phyloP scores from a whole-genome alignment of 768 basidiomycete genomes.

The Pulveroboletus sp. region DNA sequence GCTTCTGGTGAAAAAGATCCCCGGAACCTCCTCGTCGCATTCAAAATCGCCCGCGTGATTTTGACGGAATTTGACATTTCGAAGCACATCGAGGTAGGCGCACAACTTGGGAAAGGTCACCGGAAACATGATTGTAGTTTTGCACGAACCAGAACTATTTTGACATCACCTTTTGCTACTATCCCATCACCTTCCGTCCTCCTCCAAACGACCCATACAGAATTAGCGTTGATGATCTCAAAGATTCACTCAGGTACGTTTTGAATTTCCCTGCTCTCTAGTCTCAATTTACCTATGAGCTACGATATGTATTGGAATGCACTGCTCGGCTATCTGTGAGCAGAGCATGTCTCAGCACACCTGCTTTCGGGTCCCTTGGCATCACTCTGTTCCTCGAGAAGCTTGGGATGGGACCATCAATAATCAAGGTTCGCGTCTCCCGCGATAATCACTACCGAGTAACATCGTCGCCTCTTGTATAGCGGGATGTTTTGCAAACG shows the following conservation, averaged over 20 bases:
- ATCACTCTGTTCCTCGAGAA: constrained; percentile 91
- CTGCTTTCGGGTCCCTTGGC: constrained; percentile 77
- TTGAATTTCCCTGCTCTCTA: not conserved
- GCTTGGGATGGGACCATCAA: constrained; percentile 72
- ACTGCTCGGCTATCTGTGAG: not conserved
- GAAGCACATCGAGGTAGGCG: constrained; percentile 67
- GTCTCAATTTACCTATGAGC: not conserved
- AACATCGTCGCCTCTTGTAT: constrained; percentile 6
- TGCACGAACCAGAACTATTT: constrained; percentile 65
- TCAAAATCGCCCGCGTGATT: constrained; percentile 82
- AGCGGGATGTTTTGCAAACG: constrained; percentile 85
- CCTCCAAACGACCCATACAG: constrained; percentile 92
- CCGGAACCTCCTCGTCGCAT: constrained; percentile 84
- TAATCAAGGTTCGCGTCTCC: constrained; percentile 60
- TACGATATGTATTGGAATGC: not conserved
- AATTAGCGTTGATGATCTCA: constrained; percentile 84
- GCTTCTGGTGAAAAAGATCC: constrained; percentile 98
- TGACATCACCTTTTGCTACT: constrained; percentile 96
- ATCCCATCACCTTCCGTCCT: constrained; percentile 94
- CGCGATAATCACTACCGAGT: not conserved
- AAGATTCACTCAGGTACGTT: constrained; percentile 58
- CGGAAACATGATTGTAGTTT: not conserved
- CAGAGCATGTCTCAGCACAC: constrained; percentile 70
- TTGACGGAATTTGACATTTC: constrained; percentile 83
- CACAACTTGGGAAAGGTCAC: not conserved